phyloP scores from a whole-genome alignment of 2,329 filamentous ascomycete genomes.

The Xylariaceae sp. region DNA sequence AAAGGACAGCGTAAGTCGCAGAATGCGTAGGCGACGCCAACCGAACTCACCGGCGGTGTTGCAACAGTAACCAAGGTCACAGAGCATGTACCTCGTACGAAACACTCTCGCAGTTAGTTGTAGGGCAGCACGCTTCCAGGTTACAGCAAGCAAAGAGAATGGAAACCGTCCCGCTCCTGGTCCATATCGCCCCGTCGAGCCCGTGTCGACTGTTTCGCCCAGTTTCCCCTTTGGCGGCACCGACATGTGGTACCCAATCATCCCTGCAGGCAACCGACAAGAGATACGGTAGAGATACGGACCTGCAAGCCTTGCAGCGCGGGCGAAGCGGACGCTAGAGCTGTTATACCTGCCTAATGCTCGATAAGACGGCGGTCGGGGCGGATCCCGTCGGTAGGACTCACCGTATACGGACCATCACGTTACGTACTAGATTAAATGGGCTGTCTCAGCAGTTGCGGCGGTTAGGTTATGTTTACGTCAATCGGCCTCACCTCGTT shows the following conservation, averaged over 20 bases:
- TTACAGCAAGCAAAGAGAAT: too few species aligned
- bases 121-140: too few species aligned
- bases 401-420: neutral
- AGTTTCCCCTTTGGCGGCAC: slow-evolving; percentile 8
- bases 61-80: neutral
- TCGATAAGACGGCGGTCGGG: neutral
- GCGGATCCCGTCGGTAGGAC: neutral
- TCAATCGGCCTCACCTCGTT: neutral
- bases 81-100: too few species aligned
- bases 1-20: slow-evolving; percentile 5
- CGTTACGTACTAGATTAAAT: neutral
- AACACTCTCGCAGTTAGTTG: too few species aligned
- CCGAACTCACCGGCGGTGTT: too few species aligned
- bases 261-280: neutral
- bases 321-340: too few species aligned
- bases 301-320: neutral
- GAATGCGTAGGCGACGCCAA: neutral
- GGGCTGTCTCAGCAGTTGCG: too few species aligned
- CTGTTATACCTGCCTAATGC: too few species aligned
- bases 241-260: neutral
- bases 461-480: neutral
- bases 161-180: neutral
- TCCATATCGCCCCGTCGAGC: neutral
- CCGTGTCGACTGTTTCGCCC: too few species aligned
- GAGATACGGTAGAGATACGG: neutral